phyloP scores from a whole-genome alignment of 352 stramenopile species.

The Hyaloperonospora brassicae region DNA sequence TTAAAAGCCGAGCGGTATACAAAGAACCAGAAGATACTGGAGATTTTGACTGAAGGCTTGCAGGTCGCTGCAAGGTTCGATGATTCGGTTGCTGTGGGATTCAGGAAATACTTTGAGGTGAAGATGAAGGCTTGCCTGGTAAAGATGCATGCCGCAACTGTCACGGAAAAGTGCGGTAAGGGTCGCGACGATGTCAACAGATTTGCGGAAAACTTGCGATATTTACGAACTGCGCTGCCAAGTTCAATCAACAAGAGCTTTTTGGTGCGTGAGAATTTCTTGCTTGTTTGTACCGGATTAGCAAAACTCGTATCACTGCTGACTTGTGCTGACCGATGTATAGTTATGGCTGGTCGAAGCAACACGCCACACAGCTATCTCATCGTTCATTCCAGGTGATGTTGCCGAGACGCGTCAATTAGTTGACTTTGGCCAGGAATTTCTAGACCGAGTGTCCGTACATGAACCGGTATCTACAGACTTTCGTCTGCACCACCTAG shows the following conservation, averaged over 20 bases:
- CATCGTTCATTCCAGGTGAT: slow-evolving; percentile 27
- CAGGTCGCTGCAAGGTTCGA: slow-evolving; percentile 21
- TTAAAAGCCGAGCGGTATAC: slow-evolving; percentile 30
- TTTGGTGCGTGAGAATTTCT: slow-evolving; percentile 27
- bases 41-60: slow-evolving; percentile 45
- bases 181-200: slow-evolving; percentile 7
- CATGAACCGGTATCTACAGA: slow-evolving; percentile 24
- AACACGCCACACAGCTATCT: slow-evolving; percentile 45
- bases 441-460: slow-evolving; percentile 27
- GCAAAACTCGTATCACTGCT: not conserved
- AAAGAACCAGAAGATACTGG: slow-evolving; percentile 37
- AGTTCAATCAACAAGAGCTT: slow-evolving; percentile 40
- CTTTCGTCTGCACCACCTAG: slow-evolving; percentile 48
- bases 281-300: too few species aligned
- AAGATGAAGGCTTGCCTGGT: slow-evolving; percentile 47
- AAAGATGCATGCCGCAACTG: slow-evolving; percentile 42
- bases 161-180: slow-evolving; percentile 22
- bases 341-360: slow-evolving; percentile 64
- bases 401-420: slow-evolving; percentile 26
- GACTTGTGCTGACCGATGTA: slow-evolving; percentile 15
- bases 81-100: slow-evolving; percentile 6
- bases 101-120: slow-evolving; percentile 43
- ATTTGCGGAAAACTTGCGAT: slow-evolving; percentile 45
- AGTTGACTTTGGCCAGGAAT: slow-evolving; percentile 38
- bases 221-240: slow-evolving; percentile 38